Evolutionary conservation across 768 basidiomycete species (phyloP), one percentile per base, ranked within the genome.

Genomic region (Sarcomyxa edulis): DNA sequence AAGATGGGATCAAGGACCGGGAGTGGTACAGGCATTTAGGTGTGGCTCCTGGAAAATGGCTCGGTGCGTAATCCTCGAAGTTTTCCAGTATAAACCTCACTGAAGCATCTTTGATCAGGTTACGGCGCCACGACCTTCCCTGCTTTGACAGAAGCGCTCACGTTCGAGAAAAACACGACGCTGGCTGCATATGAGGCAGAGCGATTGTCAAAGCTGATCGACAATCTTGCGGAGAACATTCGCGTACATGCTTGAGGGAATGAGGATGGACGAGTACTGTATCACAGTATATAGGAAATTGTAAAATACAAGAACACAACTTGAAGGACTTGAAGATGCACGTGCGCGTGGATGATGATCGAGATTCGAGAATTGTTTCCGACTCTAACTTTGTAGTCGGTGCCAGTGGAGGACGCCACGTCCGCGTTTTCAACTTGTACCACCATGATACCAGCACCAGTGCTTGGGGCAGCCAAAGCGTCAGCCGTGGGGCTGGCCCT

Each of bases 1-100:
- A 81, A 49, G 78, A 65, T 7, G 91, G 90, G 0, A 78, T 91
- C 44, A 78, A 78, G 48, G 78, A 81, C 35, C 71, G 85, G 23
- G 83, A 88, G 54, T 94, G 91, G 91, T 94, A 84, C 55, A 78
- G 68, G 51, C 84, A 92, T 59, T 69, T 90, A 12, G 89, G 74
- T 32, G 85, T 91, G 30, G 88, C 90, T 3, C 91, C 91, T 23
- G 91, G 89, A 29, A 81, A 87, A 57, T 82, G 82, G 78, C 76
- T 84, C 30, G 82, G 84, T 84, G 48, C 46, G 71, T 57, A n/a
- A 14, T 21, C 11, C 18, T 35, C 25, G 12, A 23, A 11, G 18
- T 9, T 25, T 16, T 24, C 19, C 9, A 4, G n/a, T 8, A 16
- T 23, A 42, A n/a, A n/a, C n/a, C n/a, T n/a, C n/a, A n/a, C n/a